These are phyloP conservation scores for Malus asiatica DNA, from an alignment of 306 rosid species.

Conservation along the genomic window DNA sequence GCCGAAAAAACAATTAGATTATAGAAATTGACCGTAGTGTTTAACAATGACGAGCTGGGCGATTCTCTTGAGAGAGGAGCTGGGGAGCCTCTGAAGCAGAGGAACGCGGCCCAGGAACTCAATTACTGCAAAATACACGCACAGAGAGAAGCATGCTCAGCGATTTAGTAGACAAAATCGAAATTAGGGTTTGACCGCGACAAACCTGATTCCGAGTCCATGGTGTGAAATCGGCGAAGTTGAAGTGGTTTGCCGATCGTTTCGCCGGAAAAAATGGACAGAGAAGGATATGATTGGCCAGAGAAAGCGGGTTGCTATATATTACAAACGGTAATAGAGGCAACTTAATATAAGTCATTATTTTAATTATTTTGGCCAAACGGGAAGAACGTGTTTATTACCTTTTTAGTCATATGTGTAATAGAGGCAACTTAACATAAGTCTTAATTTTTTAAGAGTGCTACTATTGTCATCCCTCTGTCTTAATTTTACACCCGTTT, in stretches of 20 bases:
- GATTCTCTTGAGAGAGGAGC: constrained; percentile 56
- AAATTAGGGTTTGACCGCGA: neutral
- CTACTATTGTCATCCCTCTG: no score
- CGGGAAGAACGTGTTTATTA: no score
- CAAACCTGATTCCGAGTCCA: constrained; percentile 25
- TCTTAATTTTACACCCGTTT: no score
- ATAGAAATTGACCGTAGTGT: constrained; percentile 40
- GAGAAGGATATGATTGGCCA: neutral
- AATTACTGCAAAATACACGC: constrained; percentile 42
- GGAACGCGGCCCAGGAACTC: constrained; percentile 82
- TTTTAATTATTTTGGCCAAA: no score
- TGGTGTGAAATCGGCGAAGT: neutral
- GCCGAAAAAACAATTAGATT: neutral
- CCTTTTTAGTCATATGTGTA: no score
- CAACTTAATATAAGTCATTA: no score
- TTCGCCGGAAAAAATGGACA: neutral
- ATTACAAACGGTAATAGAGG: no score
- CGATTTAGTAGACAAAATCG: neutral
- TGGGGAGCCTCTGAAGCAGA: constrained; percentile 74
- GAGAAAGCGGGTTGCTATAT: neutral
- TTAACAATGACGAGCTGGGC: constrained; percentile 48
- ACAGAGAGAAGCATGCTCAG: neutral
- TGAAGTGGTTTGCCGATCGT: neutral
- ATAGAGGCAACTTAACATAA: no score
- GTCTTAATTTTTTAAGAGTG: no score